Evolutionary conservation across 2,329 filamentous ascomycete genomes (phyloP).

Genomic region (Xenoacremonium recifei): DNA sequence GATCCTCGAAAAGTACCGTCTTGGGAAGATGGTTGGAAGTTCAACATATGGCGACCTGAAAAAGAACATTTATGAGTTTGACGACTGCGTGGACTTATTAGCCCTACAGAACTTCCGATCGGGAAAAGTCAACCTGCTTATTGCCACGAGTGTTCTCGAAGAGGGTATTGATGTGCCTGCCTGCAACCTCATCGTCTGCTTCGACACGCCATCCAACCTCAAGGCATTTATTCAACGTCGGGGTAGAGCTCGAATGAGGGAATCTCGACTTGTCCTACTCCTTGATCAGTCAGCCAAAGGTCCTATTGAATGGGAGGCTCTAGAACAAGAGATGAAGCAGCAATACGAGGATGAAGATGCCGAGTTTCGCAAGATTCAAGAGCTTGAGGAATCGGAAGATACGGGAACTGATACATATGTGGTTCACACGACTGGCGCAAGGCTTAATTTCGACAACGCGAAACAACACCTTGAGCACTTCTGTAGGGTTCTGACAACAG

Average conservation of each 20-base stretch:
- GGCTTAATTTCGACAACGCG: constrained; percentile 71
- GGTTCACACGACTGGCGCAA: constrained; percentile 52
- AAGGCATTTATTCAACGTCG: constrained; percentile 60
- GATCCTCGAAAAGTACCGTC: constrained; percentile 43
- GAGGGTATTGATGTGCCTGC: constrained; percentile 68
- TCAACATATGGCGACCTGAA: constrained; percentile 37
- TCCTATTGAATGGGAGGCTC: constrained; percentile 54
- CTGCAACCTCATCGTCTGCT: constrained; percentile 62
- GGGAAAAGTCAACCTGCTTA: constrained; percentile 54
- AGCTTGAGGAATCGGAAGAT: constrained; percentile 44
- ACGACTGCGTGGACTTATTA: constrained; percentile 29
- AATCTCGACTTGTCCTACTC: constrained; percentile 51
- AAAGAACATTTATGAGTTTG: constrained; percentile 40
- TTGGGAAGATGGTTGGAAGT: constrained; percentile 56
- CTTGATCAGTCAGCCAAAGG: constrained; percentile 28
- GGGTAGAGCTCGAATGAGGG: constrained; percentile 49
- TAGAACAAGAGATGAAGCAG: constrained; percentile 73
- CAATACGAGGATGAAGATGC: constrained; percentile 66
- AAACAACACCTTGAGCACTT: constrained; percentile 80
- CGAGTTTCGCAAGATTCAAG: constrained; percentile 41
- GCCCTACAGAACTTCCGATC: constrained; percentile 48
- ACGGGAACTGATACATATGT: constrained; percentile 27
- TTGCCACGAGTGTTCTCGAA: constrained; percentile 64
- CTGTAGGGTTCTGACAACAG: constrained; percentile 60
- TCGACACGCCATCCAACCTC: constrained; percentile 47